Conservation (phyloP, 495 filamentous ascomycete species). For the Friedmanniomyces simplex region DNA sequence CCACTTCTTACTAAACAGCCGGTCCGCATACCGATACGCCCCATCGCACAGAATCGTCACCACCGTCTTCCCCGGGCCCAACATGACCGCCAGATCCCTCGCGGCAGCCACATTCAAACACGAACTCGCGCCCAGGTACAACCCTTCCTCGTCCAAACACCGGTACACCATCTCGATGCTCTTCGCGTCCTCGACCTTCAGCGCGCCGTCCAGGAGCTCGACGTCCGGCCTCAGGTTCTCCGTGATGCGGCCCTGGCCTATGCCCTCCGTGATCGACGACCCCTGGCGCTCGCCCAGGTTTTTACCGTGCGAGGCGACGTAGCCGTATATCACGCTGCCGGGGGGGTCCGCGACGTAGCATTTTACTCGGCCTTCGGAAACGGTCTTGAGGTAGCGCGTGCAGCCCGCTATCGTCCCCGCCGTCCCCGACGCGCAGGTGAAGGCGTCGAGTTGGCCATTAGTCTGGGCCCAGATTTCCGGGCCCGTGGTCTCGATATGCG, state of each 20-base stretch:
- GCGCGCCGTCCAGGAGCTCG: conserved; percentile 70
- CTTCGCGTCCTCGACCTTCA: conserved; percentile 84
- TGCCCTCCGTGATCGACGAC: conserved; percentile 91
- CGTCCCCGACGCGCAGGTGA: conserved; percentile 91
- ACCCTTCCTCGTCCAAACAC: conserved; percentile 89
- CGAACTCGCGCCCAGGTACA: conserved; percentile 91
- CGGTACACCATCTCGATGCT: conserved; percentile 96
- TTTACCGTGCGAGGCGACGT: conserved; percentile 68
- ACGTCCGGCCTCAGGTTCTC: conserved; percentile 85
- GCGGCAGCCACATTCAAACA: conserved; percentile 92
- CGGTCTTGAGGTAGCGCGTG: conserved; percentile 80
- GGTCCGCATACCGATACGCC: conserved; percentile 90
- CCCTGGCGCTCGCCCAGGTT: conserved; percentile 71
- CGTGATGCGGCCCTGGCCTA: conserved; percentile 93
- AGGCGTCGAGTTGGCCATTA: conserved; percentile 74
- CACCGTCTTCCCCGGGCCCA: conserved; percentile 82
- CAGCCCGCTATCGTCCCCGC: conserved; percentile 84
- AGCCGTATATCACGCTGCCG: conserved; percentile 82
- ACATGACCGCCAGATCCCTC: conserved; percentile 81
- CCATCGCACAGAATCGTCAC: conserved; percentile 93
- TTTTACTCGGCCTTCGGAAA: conserved; percentile 71
- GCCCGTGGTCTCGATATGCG: conserved; percentile 92
- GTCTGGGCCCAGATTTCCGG: conserved; percentile 98
- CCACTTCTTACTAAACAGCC: conserved; percentile 85
- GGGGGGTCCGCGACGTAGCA: conserved; percentile 88